Evolutionary conservation across 2,329 filamentous ascomycete species (phyloP).

Genomic region (Talaromyces rugulosus): DNA sequence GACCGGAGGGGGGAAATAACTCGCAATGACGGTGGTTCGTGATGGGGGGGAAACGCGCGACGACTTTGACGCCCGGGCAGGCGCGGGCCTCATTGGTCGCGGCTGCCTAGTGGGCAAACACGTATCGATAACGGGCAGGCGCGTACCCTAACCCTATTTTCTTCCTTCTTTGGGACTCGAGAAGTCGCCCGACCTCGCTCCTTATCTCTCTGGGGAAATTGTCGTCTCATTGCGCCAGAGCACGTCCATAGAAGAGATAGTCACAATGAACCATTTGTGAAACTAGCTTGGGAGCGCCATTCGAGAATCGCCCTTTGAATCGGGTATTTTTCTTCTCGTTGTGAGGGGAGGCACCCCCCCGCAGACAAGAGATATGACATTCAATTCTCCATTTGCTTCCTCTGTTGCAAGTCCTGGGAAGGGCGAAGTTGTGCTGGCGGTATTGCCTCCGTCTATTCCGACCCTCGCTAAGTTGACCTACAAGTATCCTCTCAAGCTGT

Average conservation of each 20-base stretch:
- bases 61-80: neutral
- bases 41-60: neutral
- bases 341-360: neutral
- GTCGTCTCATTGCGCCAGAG: neutral
- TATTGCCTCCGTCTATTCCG: conserved; percentile 67
- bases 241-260: neutral
- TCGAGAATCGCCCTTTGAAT: neutral
- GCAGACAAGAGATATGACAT: conserved; percentile 23
- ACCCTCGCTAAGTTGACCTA: conserved; percentile 73
- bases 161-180: neutral
- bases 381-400: conserved; percentile 68
- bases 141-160: neutral
- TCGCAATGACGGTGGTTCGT: neutral
- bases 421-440: conserved; percentile 69
- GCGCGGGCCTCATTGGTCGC: neutral
- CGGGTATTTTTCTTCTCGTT: neutral
- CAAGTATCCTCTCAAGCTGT: conserved; percentile 91
- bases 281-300: neutral
- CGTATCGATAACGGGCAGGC: conserved; percentile 1
- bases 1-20: neutral
- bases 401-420: conserved; percentile 71
- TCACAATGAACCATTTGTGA: neutral
- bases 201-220: neutral
- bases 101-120: neutral
- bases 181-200: neutral